These are phyloP conservation scores for Aspergillus conjunctus DNA, from an alignment of 495 filamentous ascomycete genomes.

Conservation along the genomic window DNA sequence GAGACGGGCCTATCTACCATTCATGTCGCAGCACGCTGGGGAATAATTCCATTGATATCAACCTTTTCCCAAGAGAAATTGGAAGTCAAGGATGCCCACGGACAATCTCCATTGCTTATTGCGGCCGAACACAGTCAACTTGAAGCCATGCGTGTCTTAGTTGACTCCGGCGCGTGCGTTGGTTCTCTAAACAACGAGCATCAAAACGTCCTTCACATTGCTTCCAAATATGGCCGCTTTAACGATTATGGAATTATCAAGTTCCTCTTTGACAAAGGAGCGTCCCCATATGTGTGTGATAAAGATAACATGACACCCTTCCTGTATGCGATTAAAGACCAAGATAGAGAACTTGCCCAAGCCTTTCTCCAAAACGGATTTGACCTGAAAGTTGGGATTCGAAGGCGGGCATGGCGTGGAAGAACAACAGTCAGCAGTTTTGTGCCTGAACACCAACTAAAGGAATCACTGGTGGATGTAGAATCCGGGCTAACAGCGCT, in stretches of 20 bases:
- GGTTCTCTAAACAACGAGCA: conserved; percentile 5
- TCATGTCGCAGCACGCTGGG: conserved; percentile 20
- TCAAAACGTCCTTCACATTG: conserved; percentile 5
- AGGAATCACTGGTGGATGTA: neutral
- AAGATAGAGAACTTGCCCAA: conserved; percentile 2
- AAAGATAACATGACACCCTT: conserved; percentile 17
- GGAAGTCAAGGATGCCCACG: neutral
- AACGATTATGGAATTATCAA: neutral
- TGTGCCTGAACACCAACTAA: neutral
- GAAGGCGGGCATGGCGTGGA: conserved; percentile 5
- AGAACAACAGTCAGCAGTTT: neutral
- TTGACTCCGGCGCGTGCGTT: conserved; percentile 4
- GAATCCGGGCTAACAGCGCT: conserved; percentile 8
- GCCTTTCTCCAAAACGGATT: conserved; percentile 7
- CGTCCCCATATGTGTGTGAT: conserved; percentile 5
- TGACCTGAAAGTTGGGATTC: conserved; percentile 4
- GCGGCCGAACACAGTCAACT: conserved; percentile 4
- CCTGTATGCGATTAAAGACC: conserved; percentile 4
- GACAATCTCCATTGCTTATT: conserved; percentile 1
- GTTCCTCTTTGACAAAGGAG: conserved; percentile 5
- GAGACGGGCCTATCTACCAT: neutral
- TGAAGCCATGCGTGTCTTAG: conserved; percentile 3
- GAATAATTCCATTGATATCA: conserved; percentile 4
- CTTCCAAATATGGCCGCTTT: conserved; percentile 2
- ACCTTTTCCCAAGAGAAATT: neutral